Conservation (phyloP, 2,329 filamentous ascomycete genomes). For the Sporothrix curviconia region DNA sequence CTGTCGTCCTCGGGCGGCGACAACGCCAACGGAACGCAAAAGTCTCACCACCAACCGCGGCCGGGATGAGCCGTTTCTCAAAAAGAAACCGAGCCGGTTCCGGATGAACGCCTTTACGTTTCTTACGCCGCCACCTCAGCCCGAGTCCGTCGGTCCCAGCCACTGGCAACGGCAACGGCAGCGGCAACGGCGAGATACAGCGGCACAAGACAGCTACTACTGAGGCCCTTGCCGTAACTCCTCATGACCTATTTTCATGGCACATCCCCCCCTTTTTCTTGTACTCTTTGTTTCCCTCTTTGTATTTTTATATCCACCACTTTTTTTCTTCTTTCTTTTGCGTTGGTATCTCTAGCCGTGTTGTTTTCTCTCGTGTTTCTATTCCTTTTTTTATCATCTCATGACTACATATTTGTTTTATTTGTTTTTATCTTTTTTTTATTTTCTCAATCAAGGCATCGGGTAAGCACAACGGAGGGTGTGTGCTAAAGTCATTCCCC, state of each 20-base stretch:
- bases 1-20: conserved; percentile 19
- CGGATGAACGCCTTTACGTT: conserved; percentile 54
- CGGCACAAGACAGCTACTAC: neutral
- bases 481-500: too few species aligned
- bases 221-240: neutral
- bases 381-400: neutral
- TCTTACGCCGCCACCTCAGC: conserved; percentile 49
- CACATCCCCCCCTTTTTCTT: neutral
- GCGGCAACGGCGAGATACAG: neutral
- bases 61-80: conserved; percentile 43
- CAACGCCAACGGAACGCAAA: conserved; percentile 33
- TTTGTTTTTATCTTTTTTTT: neutral
- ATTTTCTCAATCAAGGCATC: neutral
- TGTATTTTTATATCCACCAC: neutral
- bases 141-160: conserved; percentile 30
- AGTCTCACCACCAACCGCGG: too few species aligned
- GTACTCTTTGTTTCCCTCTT: neutral
- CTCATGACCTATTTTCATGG: neutral
- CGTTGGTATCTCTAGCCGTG: neutral
- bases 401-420: conserved; percentile 5
- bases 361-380: neutral
- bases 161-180: neutral
- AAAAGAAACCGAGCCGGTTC: conserved; percentile 58
- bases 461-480: too few species aligned
- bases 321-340: neutral